phyloP scores from a whole-genome alignment of 495 filamentous ascomycete species.

The Amphirosellinia nigrospora region DNA sequence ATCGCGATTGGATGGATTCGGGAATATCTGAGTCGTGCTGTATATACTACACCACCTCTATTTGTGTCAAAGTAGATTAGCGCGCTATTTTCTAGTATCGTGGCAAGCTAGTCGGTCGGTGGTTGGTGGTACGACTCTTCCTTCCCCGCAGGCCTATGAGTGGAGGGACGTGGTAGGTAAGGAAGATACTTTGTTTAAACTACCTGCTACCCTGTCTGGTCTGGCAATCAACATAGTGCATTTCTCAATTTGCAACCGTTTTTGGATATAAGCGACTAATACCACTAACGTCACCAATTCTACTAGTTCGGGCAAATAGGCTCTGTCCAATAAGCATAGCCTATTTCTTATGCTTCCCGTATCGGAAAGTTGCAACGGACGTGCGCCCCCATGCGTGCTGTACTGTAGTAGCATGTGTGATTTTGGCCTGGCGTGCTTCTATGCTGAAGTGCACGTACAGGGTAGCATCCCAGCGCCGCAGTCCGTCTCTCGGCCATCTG shows the following conservation, averaged over 20 bases:
- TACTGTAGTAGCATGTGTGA: constrained; percentile 5
- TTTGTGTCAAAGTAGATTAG: constrained; percentile 7
- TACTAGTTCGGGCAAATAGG: constrained; percentile 34
- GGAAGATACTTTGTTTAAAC: not conserved
- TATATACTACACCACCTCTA: not conserved
- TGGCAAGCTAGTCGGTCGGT: constrained; percentile 19
- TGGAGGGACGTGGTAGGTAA: constrained; percentile 3
- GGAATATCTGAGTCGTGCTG: not conserved
- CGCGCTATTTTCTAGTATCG: constrained; percentile 29
- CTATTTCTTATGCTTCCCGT: not conserved
- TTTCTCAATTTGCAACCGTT: constrained; percentile 38
- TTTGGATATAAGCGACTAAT: constrained; percentile 27
- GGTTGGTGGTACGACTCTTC: constrained; percentile 24
- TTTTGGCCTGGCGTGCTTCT: not conserved
- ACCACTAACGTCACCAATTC: constrained; percentile 40
- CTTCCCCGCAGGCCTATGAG: not conserved
- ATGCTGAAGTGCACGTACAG: constrained; percentile 1
- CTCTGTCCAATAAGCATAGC: constrained; percentile 30
- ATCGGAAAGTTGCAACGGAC: not conserved
- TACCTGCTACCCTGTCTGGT: not conserved
- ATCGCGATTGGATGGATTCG: constrained; percentile 5
- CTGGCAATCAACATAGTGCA: constrained; percentile 26
- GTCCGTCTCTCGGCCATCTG: constrained; percentile 43
- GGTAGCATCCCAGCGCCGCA: constrained; percentile 16
- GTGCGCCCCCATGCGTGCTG: not conserved